Conservation (phyloP, 768 basidiomycete genomes). For the Paxillus ammoniavirescens region DNA sequence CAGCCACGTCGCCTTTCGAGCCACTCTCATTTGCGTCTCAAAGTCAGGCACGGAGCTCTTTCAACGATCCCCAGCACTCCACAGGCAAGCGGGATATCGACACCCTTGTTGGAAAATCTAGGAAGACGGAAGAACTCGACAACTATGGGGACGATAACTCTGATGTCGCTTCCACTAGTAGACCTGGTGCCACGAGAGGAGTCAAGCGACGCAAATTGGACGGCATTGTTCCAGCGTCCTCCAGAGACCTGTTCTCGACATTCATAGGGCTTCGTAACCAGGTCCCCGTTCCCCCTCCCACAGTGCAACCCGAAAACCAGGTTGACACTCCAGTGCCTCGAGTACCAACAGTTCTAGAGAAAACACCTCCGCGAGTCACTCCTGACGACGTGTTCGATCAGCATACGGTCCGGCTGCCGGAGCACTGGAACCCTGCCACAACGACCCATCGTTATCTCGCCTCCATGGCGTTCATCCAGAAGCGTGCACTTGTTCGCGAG, state of each 20-base stretch:
- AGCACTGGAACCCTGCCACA: slow-evolving; percentile 28
- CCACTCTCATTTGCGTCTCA: slow-evolving; percentile 26
- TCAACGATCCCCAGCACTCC: slow-evolving; percentile 1
- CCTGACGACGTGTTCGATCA: slow-evolving; percentile 42
- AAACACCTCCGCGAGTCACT: slow-evolving; percentile 21
- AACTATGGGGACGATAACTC: not conserved
- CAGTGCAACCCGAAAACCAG: slow-evolving; percentile 11
- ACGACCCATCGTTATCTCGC: slow-evolving; percentile 62
- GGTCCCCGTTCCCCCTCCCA: slow-evolving; percentile 1
- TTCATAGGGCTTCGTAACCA: slow-evolving; percentile 28
- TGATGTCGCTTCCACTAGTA: not conserved
- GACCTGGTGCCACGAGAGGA: slow-evolving; percentile 2
- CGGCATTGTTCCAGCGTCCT: slow-evolving; percentile 20
- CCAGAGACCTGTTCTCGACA: slow-evolving; percentile 23
- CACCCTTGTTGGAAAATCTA: slow-evolving; percentile 2
- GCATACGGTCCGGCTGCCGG: slow-evolving; percentile 46
- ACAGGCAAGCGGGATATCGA: slow-evolving; percentile 1
- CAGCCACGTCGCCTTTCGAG: slow-evolving; percentile 20
- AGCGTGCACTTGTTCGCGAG: slow-evolving; percentile 54
- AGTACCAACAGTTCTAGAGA: slow-evolving; percentile 5
- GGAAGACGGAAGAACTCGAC: not conserved
- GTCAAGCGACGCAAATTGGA: slow-evolving; percentile 28
- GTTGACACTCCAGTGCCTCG: slow-evolving; percentile 11
- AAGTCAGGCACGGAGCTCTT: slow-evolving; percentile 5
- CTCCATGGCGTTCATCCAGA: slow-evolving; percentile 68